These are phyloP conservation scores for Leccinum pellstonianum DNA, from an alignment of 768 basidiomycete genomes.

Conservation along the genomic window DNA sequence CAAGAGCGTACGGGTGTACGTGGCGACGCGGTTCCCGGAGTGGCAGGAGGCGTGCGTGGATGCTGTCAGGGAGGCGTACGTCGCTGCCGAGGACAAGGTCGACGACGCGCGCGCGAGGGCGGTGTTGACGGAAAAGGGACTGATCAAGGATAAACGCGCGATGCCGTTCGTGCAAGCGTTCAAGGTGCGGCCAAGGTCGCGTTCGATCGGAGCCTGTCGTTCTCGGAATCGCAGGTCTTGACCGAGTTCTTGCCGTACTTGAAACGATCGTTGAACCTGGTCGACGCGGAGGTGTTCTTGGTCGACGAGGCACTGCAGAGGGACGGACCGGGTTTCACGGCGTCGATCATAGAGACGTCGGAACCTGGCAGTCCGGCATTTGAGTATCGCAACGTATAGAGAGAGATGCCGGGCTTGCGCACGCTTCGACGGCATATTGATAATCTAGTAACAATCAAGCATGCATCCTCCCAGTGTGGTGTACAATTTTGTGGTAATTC, in stretches of 20 bases:
- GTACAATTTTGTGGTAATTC: background rate
- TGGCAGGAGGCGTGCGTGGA: slow-evolving; percentile 95
- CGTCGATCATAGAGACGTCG: slow-evolving; percentile 71
- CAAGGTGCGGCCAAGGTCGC: slow-evolving; percentile 50
- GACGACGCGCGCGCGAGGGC: slow-evolving; percentile 84
- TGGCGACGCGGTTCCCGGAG: slow-evolving; percentile 80
- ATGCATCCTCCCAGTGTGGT: too few species aligned
- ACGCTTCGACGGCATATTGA: too few species aligned
- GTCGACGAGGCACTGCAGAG: slow-evolving; percentile 66
- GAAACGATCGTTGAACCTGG: slow-evolving; percentile 69
- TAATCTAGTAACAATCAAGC: background rate
- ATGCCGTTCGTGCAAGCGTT: slow-evolving; percentile 82
- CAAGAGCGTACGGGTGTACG: slow-evolving; percentile 80
- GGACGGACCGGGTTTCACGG: slow-evolving; percentile 56
- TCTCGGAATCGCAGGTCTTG: slow-evolving; percentile 73
- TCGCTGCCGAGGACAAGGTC: slow-evolving; percentile 55
- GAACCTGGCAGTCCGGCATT: slow-evolving; percentile 88
- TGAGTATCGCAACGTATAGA: slow-evolving; percentile 77
- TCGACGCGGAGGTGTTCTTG: slow-evolving; percentile 66
- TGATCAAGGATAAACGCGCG: slow-evolving; percentile 92
- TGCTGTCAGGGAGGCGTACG: slow-evolving; percentile 67
- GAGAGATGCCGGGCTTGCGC: background rate
- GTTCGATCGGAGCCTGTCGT: slow-evolving; percentile 46
- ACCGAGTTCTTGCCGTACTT: slow-evolving; percentile 74
- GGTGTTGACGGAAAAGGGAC: slow-evolving; percentile 58